These are phyloP conservation scores for Agrocybe chaxingu DNA, from an alignment of 768 basidiomycete genomes.

Conservation along the genomic window DNA sequence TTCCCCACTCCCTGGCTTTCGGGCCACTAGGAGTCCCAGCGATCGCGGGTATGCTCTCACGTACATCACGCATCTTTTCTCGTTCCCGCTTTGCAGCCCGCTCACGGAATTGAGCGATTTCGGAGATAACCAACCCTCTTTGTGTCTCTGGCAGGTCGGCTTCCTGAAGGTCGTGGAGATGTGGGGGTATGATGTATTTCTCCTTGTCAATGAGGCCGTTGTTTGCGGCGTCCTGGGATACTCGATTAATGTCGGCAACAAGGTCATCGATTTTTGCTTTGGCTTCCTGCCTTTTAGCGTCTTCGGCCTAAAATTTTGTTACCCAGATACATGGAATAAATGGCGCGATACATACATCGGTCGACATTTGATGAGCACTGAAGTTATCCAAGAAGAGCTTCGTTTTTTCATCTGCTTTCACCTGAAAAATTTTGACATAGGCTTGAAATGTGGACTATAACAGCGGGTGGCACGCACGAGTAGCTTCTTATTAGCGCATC, in stretches of 20 bases:
- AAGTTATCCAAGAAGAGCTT: conserved; percentile 85
- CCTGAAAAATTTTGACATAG: conserved; percentile 48
- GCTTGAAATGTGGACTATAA: conserved; percentile 38
- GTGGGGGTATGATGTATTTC: conserved; percentile 90
- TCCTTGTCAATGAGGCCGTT: conserved; percentile 77
- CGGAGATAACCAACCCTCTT: conserved; percentile 90
- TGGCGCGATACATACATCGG: conserved; percentile 58
- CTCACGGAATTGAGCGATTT: conserved; percentile 96
- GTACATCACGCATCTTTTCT: conserved; percentile 82
- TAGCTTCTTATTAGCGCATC: conserved; percentile 48
- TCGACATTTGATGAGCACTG: conserved; percentile 71
- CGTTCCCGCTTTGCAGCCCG: conserved; percentile 88
- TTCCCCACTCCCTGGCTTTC: conserved; percentile 78
- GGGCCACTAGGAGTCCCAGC: conserved; percentile 63
- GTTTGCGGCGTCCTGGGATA: conserved; percentile 72
- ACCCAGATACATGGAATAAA: neutral
- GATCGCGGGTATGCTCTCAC: conserved; percentile 50
- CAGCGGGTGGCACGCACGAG: conserved; percentile 53
- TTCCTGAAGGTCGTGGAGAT: conserved; percentile 94
- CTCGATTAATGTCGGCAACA: conserved; percentile 67
- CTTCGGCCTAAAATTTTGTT: conserved; percentile 55
- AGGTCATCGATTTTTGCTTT: conserved; percentile 62
- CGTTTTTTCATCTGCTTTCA: conserved; percentile 97
- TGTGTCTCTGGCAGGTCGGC: conserved; percentile 94
- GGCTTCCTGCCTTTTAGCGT: conserved; percentile 58